Evolutionary conservation across 768 basidiomycete genomes (phyloP), one percentile per base, ranked within the genome.

Genomic region (Boletales sp.): DNA sequence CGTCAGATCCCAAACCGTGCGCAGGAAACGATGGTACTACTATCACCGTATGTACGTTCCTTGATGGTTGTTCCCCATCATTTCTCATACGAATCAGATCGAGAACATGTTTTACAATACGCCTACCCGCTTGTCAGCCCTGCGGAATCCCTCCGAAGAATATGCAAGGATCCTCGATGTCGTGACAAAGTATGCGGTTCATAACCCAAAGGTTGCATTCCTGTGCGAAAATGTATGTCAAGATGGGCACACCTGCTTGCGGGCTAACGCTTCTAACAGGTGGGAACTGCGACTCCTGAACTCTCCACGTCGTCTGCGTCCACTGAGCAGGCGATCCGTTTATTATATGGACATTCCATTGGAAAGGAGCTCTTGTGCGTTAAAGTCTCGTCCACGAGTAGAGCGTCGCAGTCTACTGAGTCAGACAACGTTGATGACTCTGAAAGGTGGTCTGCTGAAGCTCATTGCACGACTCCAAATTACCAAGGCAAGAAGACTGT

Each of bases 41-140:
- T 2, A 86, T 98, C 40, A 86, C 79, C 2, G 94, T 92, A 60
- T 45, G 80, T 68, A 31, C 34, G 3, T 33, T 46, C 10, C 19
- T 46, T 49, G 55, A 21, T 41, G 1, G 28, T 28, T 9, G 35
- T n/a, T 18, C 18, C 34, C 4, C 14, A 17, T 8, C 18, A 8
- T 15, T 12, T 36, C 31, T 51, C 52, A n/a, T 53, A 46, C 49
- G 8, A 53, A 35, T 2, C 56, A 97, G 94, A 93, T 94, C 21
- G 93, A 97, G 68, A 90, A 97, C 62, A 73, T 99, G 28, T 99
- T 99, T 64, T 94, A 90, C 68, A 96, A 95, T 57, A 90, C 84
- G 1, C 92, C 94, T 0, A 83, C 87, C 2, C 86, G 96, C 41
- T 78, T 94, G 19, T 83, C 90, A 4, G 88, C 94, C 1, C 75